Evolutionary conservation across 2,329 filamentous ascomycete genomes (phyloP).

Genomic region (Tolypocladium sp.): DNA sequence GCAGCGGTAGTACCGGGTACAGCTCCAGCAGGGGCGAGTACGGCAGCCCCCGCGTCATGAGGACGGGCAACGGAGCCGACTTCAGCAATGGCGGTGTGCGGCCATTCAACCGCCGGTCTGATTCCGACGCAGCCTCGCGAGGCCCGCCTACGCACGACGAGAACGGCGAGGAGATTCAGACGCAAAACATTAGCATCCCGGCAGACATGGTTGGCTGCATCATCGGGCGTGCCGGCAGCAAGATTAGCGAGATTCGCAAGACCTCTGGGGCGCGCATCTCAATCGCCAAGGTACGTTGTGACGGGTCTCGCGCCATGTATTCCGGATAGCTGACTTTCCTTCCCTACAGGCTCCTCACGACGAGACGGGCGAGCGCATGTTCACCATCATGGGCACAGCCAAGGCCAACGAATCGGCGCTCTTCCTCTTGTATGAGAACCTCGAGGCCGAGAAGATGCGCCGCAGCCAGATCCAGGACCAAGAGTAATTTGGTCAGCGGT

Average conservation of each 20-base stretch:
- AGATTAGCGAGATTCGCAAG: slow-evolving; percentile 98
- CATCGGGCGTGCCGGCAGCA: slow-evolving; percentile 87
- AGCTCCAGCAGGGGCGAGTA: slow-evolving; percentile 39
- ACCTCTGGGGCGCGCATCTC: slow-evolving; percentile 94
- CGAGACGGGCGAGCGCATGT: slow-evolving; percentile 97
- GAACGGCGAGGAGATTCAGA: slow-evolving; percentile 95
- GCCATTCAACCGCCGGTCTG: slow-evolving; percentile 68
- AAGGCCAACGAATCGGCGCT: slow-evolving; percentile 92
- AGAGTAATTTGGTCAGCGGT: slow-evolving; percentile 31
- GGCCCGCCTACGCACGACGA: slow-evolving; percentile 85
- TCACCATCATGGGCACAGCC: slow-evolving; percentile 95
- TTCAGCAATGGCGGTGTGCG: slow-evolving; percentile 73
- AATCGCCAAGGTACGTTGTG: slow-evolving; percentile 67
- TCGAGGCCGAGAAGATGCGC: slow-evolving; percentile 98
- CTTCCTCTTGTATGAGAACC: slow-evolving; percentile 95
- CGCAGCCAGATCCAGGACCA: slow-evolving; percentile 65
- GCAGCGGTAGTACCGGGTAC: slow-evolving; percentile 24
- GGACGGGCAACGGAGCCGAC: slow-evolving; percentile 93
- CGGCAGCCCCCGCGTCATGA: slow-evolving; percentile 67
- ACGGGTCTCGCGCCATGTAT: no score
- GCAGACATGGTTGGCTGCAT: slow-evolving; percentile 99
- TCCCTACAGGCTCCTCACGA: slow-evolving; percentile 70
- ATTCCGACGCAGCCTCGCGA: slow-evolving; percentile 70
- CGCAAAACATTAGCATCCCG: slow-evolving; percentile 98
- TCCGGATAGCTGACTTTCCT: not conserved